phyloP scores from a whole-genome alignment of 345 rosid species.

The Mangifera indica region DNA sequence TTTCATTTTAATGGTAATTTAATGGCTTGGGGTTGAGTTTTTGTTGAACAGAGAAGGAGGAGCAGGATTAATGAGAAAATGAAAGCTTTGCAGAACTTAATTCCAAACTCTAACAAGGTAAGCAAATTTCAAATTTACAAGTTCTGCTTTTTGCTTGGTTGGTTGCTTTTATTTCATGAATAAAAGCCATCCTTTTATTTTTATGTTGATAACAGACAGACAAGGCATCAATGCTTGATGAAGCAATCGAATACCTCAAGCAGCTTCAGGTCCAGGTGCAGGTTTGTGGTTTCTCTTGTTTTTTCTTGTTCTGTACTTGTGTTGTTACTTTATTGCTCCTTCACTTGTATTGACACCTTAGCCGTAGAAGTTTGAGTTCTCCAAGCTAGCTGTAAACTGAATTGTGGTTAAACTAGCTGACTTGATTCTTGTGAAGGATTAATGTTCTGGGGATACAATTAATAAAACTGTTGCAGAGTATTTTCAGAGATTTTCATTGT shows the following conservation, averaged over 20 bases:
- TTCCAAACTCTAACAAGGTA: constrained; percentile 96
- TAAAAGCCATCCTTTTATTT: constrained; percentile 8
- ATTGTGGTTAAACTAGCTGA: neutral
- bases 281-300: constrained; percentile 38
- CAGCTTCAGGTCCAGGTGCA: constrained; percentile 97
- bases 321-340: neutral
- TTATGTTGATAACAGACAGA: constrained; percentile 55
- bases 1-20: neutral
- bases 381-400: neutral
- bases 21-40: neutral
- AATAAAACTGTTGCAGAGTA: neutral
- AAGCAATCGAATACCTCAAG: constrained; percentile 88
- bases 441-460: too few relatives aligned
- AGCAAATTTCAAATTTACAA: neutral
- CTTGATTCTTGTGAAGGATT: neutral
- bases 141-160: neutral
- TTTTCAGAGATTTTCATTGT: neutral
- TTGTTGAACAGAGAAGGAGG: constrained; percentile 67
- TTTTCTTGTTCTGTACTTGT: too few relatives aligned
- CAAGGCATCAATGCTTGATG: constrained; percentile 96
- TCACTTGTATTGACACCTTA: constrained; percentile 1
- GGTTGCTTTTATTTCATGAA: neutral
- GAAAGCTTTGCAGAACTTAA: constrained; percentile 91
- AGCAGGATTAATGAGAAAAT: constrained; percentile 97
- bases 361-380: neutral